Percentiles rank a stretch among this genome's conserved stretches.
These are phyloP conservation scores for Entomortierella beljakovae DNA, from an alignment of 192 early-diverging fungal genomes.

Conservation along the genomic window DNA sequence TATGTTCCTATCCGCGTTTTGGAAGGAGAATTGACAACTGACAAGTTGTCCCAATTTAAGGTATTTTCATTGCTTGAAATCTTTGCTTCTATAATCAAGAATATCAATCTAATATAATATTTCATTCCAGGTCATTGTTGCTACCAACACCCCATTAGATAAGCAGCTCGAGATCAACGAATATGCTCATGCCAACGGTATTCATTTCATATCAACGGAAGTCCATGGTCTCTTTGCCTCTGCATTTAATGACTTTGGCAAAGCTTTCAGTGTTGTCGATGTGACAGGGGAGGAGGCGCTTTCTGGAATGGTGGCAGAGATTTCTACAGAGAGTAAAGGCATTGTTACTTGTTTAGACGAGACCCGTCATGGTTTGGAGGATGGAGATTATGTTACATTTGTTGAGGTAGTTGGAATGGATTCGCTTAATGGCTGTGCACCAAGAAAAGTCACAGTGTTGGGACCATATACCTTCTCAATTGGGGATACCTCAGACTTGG, in stretches of 20 bases:
- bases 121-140: constrained; percentile 79
- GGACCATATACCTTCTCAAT: constrained; percentile 98
- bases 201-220: constrained; percentile 92
- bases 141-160: constrained; percentile 82
- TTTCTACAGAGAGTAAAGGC: constrained; percentile 80
- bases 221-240: constrained; percentile 93
- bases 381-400: constrained; percentile 97
- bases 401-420: constrained; percentile 94
- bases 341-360: constrained; percentile 97
- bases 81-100: too few species aligned
- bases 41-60: constrained; percentile 69
- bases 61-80: constrained; percentile 10
- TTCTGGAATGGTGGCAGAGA: constrained; percentile 91
- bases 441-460: constrained; percentile 87
- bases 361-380: constrained; percentile 96
- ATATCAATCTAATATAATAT: background rate
- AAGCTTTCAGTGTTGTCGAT: constrained; percentile 87
- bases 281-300: constrained; percentile 93
- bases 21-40: constrained; percentile 80
- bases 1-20: constrained; percentile 95
- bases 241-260: constrained; percentile 96
- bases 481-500: constrained; percentile 85
- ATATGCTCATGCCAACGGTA: constrained; percentile 75
- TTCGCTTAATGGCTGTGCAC: constrained; percentile 83
- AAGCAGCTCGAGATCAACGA: constrained; percentile 90